These are phyloP conservation scores for Tetracentron sinense DNA, from an alignment of 164 flowering plant genomes.

Conservation along the genomic window DNA sequence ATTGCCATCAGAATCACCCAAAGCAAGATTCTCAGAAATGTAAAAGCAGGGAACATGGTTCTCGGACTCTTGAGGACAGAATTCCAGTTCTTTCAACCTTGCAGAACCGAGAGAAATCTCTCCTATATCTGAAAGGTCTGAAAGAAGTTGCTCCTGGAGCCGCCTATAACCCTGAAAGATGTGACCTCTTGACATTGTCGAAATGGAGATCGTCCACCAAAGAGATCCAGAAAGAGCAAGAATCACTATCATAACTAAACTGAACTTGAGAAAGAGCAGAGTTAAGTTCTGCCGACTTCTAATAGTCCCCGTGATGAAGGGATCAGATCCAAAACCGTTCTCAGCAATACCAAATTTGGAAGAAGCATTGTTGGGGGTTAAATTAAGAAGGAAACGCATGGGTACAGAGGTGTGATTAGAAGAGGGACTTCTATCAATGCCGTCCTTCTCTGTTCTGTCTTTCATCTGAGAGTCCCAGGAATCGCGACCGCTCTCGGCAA, in stretches of 20 bases:
- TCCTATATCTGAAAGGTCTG: slow-evolving; percentile 77
- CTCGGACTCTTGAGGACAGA: slow-evolving; percentile 60
- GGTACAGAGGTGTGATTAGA: slow-evolving; percentile 37
- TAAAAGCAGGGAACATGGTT: slow-evolving; percentile 88
- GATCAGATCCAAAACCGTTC: slow-evolving; percentile 61
- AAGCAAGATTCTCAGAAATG: slow-evolving; percentile 47
- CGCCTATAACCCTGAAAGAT: slow-evolving; percentile 61
- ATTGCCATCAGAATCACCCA: slow-evolving; percentile 41
- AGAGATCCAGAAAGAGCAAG: slow-evolving; percentile 79
- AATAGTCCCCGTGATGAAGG: slow-evolving; percentile 34
- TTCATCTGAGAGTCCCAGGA: slow-evolving; percentile 65
- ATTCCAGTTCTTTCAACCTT: slow-evolving; percentile 67
- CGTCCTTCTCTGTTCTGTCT: slow-evolving; percentile 50
- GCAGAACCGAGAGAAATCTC: slow-evolving; percentile 65
- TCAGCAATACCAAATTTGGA: slow-evolving; percentile 42
- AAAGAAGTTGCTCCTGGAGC: slow-evolving; percentile 75
- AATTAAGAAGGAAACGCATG: slow-evolving; percentile 38
- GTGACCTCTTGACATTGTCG: slow-evolving; percentile 53
- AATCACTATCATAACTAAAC: slow-evolving; percentile 60
- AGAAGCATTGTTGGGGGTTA: slow-evolving; percentile 38
- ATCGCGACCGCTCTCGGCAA: slow-evolving; percentile 42
- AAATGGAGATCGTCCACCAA: slow-evolving; percentile 87
- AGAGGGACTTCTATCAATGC: slow-evolving; percentile 27
- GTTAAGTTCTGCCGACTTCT: slow-evolving; percentile 56
- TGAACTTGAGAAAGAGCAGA: slow-evolving; percentile 45